These are phyloP conservation scores for Colletotrichum abscissum DNA, from an alignment of 2,329 filamentous ascomycete species.

Conservation along the genomic window DNA sequence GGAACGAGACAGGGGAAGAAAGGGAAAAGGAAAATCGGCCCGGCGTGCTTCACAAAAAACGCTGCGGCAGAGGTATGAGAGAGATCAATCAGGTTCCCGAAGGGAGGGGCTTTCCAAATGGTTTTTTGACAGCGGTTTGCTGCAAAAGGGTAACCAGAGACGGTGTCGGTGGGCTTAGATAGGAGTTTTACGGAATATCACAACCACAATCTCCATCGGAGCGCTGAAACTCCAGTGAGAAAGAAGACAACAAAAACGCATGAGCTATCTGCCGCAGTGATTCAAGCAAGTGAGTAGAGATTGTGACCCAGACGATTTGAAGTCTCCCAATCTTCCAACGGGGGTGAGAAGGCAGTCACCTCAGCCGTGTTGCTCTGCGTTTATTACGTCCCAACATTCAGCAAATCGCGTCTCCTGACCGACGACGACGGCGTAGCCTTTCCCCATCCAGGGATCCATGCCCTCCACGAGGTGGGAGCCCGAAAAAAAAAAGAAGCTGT, in stretches of 20 bases:
- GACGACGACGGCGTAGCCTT: not conserved
- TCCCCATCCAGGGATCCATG: not conserved
- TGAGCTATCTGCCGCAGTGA: not conserved
- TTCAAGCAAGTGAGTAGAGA: not conserved
- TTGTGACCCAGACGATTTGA: not conserved
- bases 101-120: constrained; percentile 24
- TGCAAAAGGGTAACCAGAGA: constrained; percentile 12
- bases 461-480: not conserved
- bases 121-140: constrained; percentile 27
- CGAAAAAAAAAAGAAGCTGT: not conserved
- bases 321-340: too few relatives aligned
- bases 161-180: constrained; percentile 27
- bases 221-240: constrained; percentile 1
- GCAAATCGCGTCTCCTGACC: not conserved
- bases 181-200: constrained; percentile 34
- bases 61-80: constrained; percentile 21
- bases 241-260: not conserved
- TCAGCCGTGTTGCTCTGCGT: not conserved
- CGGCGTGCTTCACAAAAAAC: constrained; percentile 1
- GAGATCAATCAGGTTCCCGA: constrained; percentile 19
- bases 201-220: constrained; percentile 4
- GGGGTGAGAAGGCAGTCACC: not conserved
- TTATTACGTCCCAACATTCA: not conserved
- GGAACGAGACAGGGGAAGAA: not conserved
- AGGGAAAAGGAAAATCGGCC: not conserved